A percentile compares a stretch with the other conserved stretches of the same genome.
Conservation (phyloP, 805 yeast genomes). For the Yarrowia yakushimensis region DNA sequence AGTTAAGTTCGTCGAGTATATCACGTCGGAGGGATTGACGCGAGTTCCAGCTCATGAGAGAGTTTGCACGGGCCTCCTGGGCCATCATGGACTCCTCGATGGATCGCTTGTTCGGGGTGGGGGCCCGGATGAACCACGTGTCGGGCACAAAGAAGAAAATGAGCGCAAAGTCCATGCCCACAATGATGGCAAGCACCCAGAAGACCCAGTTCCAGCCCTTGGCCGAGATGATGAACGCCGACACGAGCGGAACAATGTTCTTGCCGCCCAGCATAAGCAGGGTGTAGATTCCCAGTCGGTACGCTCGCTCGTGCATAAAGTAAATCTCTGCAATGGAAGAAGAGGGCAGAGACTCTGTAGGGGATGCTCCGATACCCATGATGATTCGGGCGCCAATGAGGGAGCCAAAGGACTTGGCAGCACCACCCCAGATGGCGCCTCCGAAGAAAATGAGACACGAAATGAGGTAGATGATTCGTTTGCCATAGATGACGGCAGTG, state of each 20-base stretch:
- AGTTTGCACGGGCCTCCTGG: slow-evolving; percentile 38
- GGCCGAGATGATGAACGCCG: slow-evolving; percentile 50
- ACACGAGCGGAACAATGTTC: slow-evolving; percentile 53
- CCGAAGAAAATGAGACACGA: slow-evolving; percentile 49
- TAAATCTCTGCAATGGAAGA: slow-evolving; percentile 61
- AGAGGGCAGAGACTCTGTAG: slow-evolving; percentile 58
- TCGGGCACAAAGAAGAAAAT: slow-evolving; percentile 59
- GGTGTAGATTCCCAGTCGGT: slow-evolving; percentile 56
- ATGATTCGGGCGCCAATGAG: slow-evolving; percentile 57
- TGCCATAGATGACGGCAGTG: slow-evolving; percentile 54
- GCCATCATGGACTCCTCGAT: slow-evolving; percentile 49
- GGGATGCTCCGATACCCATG: slow-evolving; percentile 59
- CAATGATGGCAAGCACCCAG: slow-evolving; percentile 54
- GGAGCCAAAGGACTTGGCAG: slow-evolving; percentile 47
- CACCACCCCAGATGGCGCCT: slow-evolving; percentile 55
- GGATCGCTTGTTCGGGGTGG: slow-evolving; percentile 48
- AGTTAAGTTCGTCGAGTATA: background rate
- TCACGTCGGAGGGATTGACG: background rate
- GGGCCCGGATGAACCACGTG: slow-evolving; percentile 59
- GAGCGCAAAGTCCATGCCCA: slow-evolving; percentile 46
- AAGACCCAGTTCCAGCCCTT: slow-evolving; percentile 58
- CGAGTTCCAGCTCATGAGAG: slow-evolving; percentile 24
- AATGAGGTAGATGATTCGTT: slow-evolving; percentile 51
- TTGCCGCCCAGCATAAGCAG: slow-evolving; percentile 59
- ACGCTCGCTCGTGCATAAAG: slow-evolving; percentile 59